A percentile compares a stretch with the other conserved stretches of the same genome.
These are phyloP conservation scores for Hyaloscypha variabilis DNA, from an alignment of 495 filamentous ascomycete genomes.

Conservation along the genomic window DNA sequence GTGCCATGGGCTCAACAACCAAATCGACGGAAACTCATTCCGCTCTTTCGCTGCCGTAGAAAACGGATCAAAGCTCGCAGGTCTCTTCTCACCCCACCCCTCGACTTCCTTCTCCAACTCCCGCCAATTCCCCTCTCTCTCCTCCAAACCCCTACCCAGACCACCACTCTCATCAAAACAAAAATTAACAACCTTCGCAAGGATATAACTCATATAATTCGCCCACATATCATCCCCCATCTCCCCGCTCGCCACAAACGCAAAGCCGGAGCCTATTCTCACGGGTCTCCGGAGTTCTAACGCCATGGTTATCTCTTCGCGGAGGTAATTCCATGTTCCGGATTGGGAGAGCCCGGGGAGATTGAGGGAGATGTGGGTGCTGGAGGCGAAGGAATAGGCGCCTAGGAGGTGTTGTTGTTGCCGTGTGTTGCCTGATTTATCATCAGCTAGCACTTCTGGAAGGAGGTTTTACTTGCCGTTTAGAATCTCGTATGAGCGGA, in stretches of 20 bases:
- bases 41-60: background rate
- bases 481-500: slow-evolving; percentile 45
- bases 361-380: slow-evolving; percentile 18
- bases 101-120: background rate
- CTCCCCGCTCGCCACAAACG: slow-evolving; percentile 19
- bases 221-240: background rate
- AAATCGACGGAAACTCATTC: slow-evolving; percentile 5
- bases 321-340: slow-evolving; percentile 38
- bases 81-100: background rate
- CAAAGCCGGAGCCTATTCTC: slow-evolving; percentile 32
- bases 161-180: background rate
- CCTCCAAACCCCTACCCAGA: background rate
- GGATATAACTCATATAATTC: background rate
- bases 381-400: slow-evolving; percentile 34
- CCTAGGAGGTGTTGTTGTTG: slow-evolving; percentile 27
- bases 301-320: slow-evolving; percentile 40
- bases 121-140: background rate
- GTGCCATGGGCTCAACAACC: slow-evolving; percentile 1
- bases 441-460: slow-evolving; percentile 26
- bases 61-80: background rate
- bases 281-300: slow-evolving; percentile 30
- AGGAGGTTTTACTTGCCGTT: slow-evolving; percentile 11
- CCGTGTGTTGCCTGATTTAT: slow-evolving; percentile 29
- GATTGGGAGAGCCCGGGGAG: slow-evolving; percentile 27
- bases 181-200: slow-evolving; percentile 10